phyloP scores from a whole-genome alignment of 805 yeast species.

The Saccharomyces eubayanus region DNA sequence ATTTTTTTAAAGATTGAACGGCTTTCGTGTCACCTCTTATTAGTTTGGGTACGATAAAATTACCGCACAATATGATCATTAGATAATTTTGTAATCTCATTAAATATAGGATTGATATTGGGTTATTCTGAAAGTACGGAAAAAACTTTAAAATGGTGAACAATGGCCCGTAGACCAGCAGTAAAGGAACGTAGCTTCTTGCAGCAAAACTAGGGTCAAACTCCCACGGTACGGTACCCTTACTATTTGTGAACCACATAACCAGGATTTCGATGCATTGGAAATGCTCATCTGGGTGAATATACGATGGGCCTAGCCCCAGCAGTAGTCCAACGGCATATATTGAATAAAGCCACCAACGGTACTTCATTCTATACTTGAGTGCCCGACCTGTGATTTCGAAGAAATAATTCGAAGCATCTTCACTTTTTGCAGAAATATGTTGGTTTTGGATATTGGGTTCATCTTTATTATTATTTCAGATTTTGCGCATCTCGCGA shows the following conservation, averaged over 20 bases:
- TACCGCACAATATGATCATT: slow-evolving; percentile 14
- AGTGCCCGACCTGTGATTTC: neutral
- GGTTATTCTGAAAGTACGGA: slow-evolving; percentile 26
- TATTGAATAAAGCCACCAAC: slow-evolving; percentile 9
- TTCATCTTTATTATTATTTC: neutral
- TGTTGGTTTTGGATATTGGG: neutral
- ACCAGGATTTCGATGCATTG: slow-evolving; percentile 73
- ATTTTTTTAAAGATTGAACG: slow-evolving; percentile 17
- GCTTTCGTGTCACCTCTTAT: slow-evolving; percentile 12
- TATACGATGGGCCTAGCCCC: slow-evolving; percentile 67
- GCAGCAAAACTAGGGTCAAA: slow-evolving; percentile 42
- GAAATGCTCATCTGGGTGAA: slow-evolving; percentile 97
- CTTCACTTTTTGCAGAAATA: neutral
- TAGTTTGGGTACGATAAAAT: neutral
- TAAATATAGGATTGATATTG: slow-evolving; percentile 45
- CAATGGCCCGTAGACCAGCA: slow-evolving; percentile 63
- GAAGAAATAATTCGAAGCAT: neutral
- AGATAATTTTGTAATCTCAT: slow-evolving; percentile 42
- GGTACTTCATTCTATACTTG: neutral
- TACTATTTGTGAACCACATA: slow-evolving; percentile 4
- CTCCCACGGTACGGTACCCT: slow-evolving; percentile 69
- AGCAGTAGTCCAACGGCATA: slow-evolving; percentile 36
- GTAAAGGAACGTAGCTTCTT: slow-evolving; percentile 63
- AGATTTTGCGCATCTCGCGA: neutral
- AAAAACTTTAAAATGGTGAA: slow-evolving; percentile 26